phyloP scores from a whole-genome alignment of 2,329 filamentous ascomycete species.

The Hymenoscyphus infarciens region DNA sequence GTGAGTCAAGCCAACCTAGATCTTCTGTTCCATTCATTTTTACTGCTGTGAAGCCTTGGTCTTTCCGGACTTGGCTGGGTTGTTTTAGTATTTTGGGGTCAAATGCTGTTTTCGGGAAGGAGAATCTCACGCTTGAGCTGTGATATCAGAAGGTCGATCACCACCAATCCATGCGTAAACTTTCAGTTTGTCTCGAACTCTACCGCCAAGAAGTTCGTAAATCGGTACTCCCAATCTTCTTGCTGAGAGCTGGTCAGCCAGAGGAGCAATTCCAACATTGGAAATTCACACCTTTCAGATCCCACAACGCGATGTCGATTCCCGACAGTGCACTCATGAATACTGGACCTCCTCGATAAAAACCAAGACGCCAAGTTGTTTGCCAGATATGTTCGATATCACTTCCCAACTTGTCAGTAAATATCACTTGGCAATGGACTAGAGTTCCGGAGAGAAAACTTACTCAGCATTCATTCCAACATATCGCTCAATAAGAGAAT shows the following conservation, averaged over 20 bases:
- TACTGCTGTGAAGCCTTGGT: slow-evolving; percentile 62
- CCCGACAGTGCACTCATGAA: slow-evolving; percentile 77
- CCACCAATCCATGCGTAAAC: slow-evolving; percentile 80
- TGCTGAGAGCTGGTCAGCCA: slow-evolving; percentile 36
- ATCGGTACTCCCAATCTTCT: slow-evolving; percentile 63
- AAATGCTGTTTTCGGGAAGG: background rate
- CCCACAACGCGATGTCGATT: slow-evolving; percentile 68
- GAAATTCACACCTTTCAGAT: slow-evolving; percentile 14
- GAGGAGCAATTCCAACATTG: background rate
- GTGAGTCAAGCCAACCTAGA: slow-evolving; percentile 72
- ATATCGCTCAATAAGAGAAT: slow-evolving; percentile 61
- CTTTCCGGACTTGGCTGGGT: slow-evolving; percentile 49
- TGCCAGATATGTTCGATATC: slow-evolving; percentile 83
- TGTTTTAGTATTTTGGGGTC: slow-evolving; percentile 11
- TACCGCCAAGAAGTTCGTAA: slow-evolving; percentile 71
- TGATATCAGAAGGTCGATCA: slow-evolving; percentile 65
- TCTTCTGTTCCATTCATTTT: slow-evolving; percentile 83
- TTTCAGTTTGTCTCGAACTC: slow-evolving; percentile 64
- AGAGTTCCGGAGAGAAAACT: slow-evolving; percentile 17
- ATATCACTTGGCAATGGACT: background rate
- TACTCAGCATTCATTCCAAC: slow-evolving; percentile 69
- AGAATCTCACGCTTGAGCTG: slow-evolving; percentile 53
- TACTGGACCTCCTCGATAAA: slow-evolving; percentile 75
- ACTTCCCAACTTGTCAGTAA: slow-evolving; percentile 39
- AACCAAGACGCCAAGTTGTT: slow-evolving; percentile 64